phyloP scores from a whole-genome alignment of 805 yeast genomes.

The Wickerhamomyces bovis region DNA sequence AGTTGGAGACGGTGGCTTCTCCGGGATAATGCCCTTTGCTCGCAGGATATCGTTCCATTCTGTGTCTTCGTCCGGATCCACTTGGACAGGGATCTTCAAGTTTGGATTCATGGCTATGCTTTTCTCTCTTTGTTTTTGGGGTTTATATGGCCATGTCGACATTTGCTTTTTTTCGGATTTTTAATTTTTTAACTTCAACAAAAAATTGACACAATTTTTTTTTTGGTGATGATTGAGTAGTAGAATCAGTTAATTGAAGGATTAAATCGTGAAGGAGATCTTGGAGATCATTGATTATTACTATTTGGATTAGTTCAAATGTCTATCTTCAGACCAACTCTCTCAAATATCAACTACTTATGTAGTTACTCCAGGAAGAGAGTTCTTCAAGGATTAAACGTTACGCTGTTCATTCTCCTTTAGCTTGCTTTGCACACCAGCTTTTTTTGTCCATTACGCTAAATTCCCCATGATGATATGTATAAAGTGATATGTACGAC shows the following conservation, averaged over 20 bases:
- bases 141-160: too few species aligned
- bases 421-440: background rate
- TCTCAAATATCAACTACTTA: too few species aligned
- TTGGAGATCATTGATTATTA: too few species aligned
- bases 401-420: too few species aligned
- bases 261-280: too few species aligned
- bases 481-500: background rate
- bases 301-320: too few species aligned
- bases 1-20: constrained; percentile 83
- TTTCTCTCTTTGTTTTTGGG: background rate
- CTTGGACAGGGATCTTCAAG: constrained; percentile 67
- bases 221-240: too few species aligned
- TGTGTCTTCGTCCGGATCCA: constrained; percentile 93
- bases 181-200: background rate
- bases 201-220: background rate
- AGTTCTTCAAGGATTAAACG: too few species aligned
- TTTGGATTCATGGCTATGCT: constrained; percentile 33
- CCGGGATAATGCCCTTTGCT: constrained; percentile 87
- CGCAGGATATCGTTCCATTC: constrained; percentile 98
- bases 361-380: too few species aligned
- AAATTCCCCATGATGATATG: background rate
- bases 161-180: background rate
- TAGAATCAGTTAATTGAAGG: too few species aligned
- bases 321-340: too few species aligned
- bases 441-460: background rate